A percentile compares a stretch with the other conserved stretches of the same genome.
Evolutionary conservation across 163 green algal genomes (phyloP).

Genomic region (Chloromonas sp.): DNA sequence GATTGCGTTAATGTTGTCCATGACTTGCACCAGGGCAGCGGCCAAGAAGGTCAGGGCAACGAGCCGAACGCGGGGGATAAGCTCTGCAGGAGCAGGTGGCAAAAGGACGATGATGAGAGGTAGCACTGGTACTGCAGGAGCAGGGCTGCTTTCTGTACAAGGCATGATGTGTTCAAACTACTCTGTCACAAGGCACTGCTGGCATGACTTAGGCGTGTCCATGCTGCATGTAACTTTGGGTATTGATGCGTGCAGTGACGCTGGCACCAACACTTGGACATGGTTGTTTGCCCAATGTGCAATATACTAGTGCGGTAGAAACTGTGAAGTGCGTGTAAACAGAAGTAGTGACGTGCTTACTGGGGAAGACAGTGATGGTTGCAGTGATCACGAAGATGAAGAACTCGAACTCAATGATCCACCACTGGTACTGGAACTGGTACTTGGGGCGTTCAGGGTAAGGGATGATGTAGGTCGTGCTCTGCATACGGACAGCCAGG

Average conservation of each 20-base stretch:
- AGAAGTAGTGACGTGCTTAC: neutral
- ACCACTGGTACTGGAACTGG: conserved; percentile 35
- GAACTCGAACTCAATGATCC: conserved; percentile 29
- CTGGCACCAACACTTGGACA: neutral
- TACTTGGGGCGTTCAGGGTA: conserved; percentile 21
- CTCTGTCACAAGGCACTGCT: no score
- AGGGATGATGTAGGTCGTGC: conserved; percentile 19
- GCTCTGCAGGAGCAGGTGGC: no score
- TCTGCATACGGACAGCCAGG: no score
- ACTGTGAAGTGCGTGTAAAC: neutral
- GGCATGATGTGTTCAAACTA: no score
- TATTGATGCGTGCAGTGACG: neutral
- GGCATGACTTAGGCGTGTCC: no score
- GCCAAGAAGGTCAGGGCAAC: conserved; percentile 18
- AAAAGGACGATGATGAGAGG: no score
- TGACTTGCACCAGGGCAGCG: conserved; percentile 6
- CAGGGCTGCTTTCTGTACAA: no score
- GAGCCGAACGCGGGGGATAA: conserved; percentile 1
- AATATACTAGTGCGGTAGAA: neutral
- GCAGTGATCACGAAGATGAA: conserved; percentile 20
- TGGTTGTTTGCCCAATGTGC: neutral
- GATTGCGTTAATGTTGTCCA: conserved; percentile 25
- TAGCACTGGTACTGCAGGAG: no score
- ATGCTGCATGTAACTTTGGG: no score
- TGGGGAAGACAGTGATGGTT: conserved; percentile 19